Evolutionary conservation across 2,329 filamentous ascomycete species (phyloP).

Genomic region (Ceratocystis lukuohia): DNA sequence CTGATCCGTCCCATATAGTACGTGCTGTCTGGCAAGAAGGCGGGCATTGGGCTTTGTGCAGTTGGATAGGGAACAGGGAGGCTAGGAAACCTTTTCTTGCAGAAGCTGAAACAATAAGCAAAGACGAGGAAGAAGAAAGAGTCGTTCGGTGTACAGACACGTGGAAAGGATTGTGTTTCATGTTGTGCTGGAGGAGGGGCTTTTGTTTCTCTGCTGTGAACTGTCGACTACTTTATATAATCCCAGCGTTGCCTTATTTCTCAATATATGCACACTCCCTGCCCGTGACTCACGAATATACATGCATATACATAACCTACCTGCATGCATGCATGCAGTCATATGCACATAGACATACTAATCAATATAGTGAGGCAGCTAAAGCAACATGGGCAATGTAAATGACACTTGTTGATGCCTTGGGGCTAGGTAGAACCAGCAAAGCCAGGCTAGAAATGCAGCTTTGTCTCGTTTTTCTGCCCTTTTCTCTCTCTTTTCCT

Average conservation of each 20-base stretch:
- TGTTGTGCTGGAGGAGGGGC: background rate
- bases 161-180: constrained; percentile 6
- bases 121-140: background rate
- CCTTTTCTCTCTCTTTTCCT: background rate
- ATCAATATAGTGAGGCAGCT: background rate
- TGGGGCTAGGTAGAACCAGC: no score
- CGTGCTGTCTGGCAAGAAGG: no score
- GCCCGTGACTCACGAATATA: background rate
- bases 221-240: background rate
- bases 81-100: background rate
- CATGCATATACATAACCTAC: background rate
- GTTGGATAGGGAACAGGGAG: no score
- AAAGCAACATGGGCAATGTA: background rate
- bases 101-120: constrained; percentile 5
- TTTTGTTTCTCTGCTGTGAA: background rate
- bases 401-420: no score
- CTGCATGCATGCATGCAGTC: background rate
- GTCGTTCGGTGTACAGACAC: background rate
- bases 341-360: background rate
- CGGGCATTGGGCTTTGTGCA: no score
- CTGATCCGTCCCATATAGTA: no score
- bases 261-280: constrained; percentile 2
- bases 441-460: background rate
- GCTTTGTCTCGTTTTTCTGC: background rate
- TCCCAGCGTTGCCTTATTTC: no score